Base-by-base conservation (phyloP, 139 green algal species). In the Closterium sp. region DNA sequence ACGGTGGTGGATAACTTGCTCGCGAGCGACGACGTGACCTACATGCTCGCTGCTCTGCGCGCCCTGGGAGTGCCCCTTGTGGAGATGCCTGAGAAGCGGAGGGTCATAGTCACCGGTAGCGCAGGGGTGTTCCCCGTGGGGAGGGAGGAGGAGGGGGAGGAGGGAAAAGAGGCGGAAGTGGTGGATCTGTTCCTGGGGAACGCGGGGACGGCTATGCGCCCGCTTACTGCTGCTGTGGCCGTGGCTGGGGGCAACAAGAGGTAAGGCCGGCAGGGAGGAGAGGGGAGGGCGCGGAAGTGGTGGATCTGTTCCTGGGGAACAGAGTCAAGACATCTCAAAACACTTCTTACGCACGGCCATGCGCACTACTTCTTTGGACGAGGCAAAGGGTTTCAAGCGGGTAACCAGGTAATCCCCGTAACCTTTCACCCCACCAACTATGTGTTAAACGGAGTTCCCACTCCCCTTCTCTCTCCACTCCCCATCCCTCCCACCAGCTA, bases 301-400 rank as follows among this genome's bases (percentile, higher is more conserved):
- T 96, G 30, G 96, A 98, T 90, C 96, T 99, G 45, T 99, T 98
- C 94, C 96, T 99, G 28, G 98, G 98, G 91, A 99, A 99, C 91
- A 98, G 98, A 22, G 98, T n/a, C n/a, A n/a, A n/a, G n/a, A n/a
- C n/a, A n/a, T n/a, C n/a, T n/a, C n/a, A n/a, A n/a, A n/a, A n/a
- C n/a, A n/a, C n/a, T n/a, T n/a, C n/a, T n/a, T n/a, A n/a, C n/a
- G 98, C 34, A 99, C 98, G 9, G 98, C 98, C 86, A 99, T 99
- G 98, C 95, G 98, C n/a, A n/a, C n/a, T n/a, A n/a, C n/a, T n/a
- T n/a, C n/a, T n/a, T n/a, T n/a, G n/a, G n/a, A n/a, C n/a, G n/a
- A n/a, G n/a, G n/a, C n/a, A n/a, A n/a, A n/a, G n/a, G n/a, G n/a
- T n/a, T n/a, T n/a, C n/a, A n/a, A n/a, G n/a, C n/a, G n/a, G n/a